Evolutionary conservation across 164 flowering plant species (phyloP), one percentile per base, ranked within the genome.

Genomic region (Saururus chinensis): DNA sequence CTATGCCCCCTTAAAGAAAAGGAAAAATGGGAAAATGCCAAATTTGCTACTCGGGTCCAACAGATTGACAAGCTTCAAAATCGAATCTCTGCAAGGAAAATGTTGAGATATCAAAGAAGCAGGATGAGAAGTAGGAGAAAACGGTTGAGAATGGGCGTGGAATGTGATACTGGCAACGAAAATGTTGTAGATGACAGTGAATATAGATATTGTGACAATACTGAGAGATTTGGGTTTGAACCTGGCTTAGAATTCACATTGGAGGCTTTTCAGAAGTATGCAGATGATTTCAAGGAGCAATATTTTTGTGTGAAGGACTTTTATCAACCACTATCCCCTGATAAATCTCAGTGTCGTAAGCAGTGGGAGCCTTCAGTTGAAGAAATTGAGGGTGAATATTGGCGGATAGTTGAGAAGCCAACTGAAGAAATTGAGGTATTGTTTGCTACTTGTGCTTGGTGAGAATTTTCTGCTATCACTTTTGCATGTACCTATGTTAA

Each of bases 241-340:
- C 91, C 91, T 71, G 99, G 99, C 66, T 84, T 85, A 54, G 81
- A 80, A 25, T 83, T 91, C 70, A 84, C 97, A 63, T 67, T 95
- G 69, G 85, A 77, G 59, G 75, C 69, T 49, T 95, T 88, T 76
- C 76, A 83, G 67, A 81, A 82, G 66, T 95, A 85, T 77, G 99
- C 96, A 9, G 77, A 85, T 68, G 86, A 85, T 65, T 95, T 95
- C 64, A 89, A 81, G 77, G 58, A 69, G 64, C 87, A 87, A 61
- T 95, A 87, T 65, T 88, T 91, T 60, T 56, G 80, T 54, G 75
- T 66, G 41, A 71, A 67, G 58, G 71, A 64, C 54, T 45, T 70
- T 37, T 68, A 72, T 19, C 7, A 1, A 20, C 53, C 12, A 24
- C 7, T 21, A 2, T n/a, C n/a, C 24, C 41, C 40, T 66, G 53